A percentile compares a stretch with the other conserved stretches of the same genome.
These are phyloP conservation scores for Apiotrichum akiyoshidainum DNA, from an alignment of 1,284 basidiomycete species.

Conservation along the genomic window DNA sequence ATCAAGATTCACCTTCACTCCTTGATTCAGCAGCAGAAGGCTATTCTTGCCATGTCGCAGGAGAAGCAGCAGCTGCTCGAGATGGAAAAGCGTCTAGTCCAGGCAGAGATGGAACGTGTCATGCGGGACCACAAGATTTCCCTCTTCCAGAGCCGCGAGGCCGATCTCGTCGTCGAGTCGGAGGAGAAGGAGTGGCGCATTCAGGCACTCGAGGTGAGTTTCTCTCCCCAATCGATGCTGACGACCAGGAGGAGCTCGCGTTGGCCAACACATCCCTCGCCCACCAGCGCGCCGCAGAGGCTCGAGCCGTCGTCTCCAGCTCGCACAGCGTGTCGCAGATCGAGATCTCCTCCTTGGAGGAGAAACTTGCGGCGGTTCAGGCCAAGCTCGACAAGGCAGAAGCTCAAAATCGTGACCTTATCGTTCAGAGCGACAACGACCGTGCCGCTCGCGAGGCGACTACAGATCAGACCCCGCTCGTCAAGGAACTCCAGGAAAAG, in stretches of 20 bases:
- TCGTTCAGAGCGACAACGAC: not conserved
- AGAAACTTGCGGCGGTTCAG: slow-evolving; percentile 27
- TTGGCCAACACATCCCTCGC: slow-evolving; percentile 33
- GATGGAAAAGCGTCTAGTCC: slow-evolving; percentile 33
- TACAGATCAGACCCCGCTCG: not conserved
- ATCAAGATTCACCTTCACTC: slow-evolving; percentile 36
- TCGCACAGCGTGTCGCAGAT: slow-evolving; percentile 14
- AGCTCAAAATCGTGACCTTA: not conserved
- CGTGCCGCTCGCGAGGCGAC: not conserved
- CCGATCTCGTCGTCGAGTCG: slow-evolving; percentile 30
- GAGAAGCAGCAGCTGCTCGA: slow-evolving; percentile 41
- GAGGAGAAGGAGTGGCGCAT: slow-evolving; percentile 28
- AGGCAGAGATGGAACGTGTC: slow-evolving; percentile 33
- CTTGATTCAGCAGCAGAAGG: slow-evolving; percentile 36
- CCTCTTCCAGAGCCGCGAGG: slow-evolving; percentile 35
- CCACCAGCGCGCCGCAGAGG: slow-evolving; percentile 29
- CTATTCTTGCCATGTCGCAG: slow-evolving; percentile 36
- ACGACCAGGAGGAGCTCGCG: slow-evolving; percentile 21
- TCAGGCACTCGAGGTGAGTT: slow-evolving; percentile 34
- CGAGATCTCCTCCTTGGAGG: slow-evolving; percentile 23
- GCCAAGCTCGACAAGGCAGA: slow-evolving; percentile 6
- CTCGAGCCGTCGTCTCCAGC: slow-evolving; percentile 14
- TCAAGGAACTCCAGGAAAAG: not conserved
- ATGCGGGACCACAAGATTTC: slow-evolving; percentile 44
- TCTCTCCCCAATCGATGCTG: not conserved